phyloP scores from a whole-genome alignment of 352 stramenopile genomes.

The Plasmopara viticola region DNA sequence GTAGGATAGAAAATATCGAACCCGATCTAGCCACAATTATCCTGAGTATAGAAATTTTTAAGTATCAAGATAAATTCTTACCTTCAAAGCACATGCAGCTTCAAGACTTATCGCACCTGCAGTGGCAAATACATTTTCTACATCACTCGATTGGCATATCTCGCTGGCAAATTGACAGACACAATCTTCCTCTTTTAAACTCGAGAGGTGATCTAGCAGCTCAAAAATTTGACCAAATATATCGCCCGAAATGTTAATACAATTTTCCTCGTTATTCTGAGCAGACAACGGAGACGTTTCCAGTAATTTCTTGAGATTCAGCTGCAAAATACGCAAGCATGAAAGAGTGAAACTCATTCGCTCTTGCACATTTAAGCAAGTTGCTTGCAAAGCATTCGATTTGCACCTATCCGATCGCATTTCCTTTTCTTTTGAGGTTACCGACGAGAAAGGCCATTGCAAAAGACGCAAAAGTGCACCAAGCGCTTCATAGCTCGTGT shows the following conservation, averaged over 20 bases:
- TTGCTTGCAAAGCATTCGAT: slow-evolving; percentile 1
- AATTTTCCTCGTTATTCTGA: neutral
- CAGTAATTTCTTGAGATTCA: slow-evolving; percentile 32
- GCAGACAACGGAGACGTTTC: neutral
- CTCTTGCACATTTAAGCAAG: slow-evolving; percentile 4
- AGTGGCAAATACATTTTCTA: slow-evolving; percentile 5
- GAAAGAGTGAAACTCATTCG: slow-evolving; percentile 28
- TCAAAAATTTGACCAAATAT: slow-evolving; percentile 16
- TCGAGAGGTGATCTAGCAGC: slow-evolving; percentile 16
- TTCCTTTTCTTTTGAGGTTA: slow-evolving; percentile 5
- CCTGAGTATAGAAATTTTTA: slow-evolving; percentile 1
- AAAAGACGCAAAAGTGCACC: slow-evolving; percentile 28
- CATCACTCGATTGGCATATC: neutral
- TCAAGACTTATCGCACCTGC: slow-evolving; percentile 29
- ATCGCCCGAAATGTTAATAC: neutral
- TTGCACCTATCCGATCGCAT: neutral
- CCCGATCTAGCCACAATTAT: slow-evolving; percentile 29
- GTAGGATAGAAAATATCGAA: slow-evolving; percentile 45
- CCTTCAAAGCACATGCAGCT: slow-evolving; percentile 39
- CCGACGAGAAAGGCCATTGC: slow-evolving; percentile 3
- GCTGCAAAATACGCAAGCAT: slow-evolving; percentile 39
- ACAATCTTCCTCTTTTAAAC: slow-evolving; percentile 3
- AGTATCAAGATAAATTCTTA: slow-evolving; percentile 9
- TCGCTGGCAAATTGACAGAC: slow-evolving; percentile 6
- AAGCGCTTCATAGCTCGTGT: slow-evolving; percentile 28